Evolutionary conservation across 2,329 filamentous ascomycete genomes (phyloP).

Genomic region (Xylariaceae sp.): DNA sequence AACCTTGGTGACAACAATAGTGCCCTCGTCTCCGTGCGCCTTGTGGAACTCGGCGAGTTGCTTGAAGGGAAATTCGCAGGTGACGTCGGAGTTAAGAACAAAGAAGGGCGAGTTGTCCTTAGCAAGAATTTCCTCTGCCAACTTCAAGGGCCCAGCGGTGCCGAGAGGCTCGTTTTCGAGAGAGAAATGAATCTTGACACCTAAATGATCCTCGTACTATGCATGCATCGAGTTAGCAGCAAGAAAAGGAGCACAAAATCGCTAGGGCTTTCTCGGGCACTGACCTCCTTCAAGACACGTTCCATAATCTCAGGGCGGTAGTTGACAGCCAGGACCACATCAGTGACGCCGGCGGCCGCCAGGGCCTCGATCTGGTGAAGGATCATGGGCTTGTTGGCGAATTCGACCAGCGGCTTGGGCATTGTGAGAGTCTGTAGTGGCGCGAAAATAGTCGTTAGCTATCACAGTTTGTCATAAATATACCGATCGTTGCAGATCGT

Average conservation of each 20-base stretch:
- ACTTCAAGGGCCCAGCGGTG: constrained; percentile 92
- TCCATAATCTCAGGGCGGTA: constrained; percentile 99
- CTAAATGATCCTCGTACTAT: constrained; percentile 88
- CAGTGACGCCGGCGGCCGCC: constrained; percentile 90
- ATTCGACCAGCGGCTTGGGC: constrained; percentile 96
- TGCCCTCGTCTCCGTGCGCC: constrained; percentile 90
- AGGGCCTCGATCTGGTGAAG: constrained; percentile 96
- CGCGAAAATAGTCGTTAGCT: constrained; percentile 34
- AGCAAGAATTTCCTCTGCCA: constrained; percentile 87
- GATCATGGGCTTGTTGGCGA: constrained; percentile 99
- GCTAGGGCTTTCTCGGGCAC: constrained; percentile 36
- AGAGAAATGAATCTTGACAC: constrained; percentile 95
- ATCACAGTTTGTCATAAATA: background rate
- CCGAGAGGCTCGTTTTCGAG: constrained; percentile 95
- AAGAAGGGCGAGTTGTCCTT: constrained; percentile 97
- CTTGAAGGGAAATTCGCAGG: constrained; percentile 96
- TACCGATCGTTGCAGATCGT: background rate
- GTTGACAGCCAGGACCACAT: constrained; percentile 98
- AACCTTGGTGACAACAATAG: constrained; percentile 97
- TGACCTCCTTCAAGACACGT: constrained; percentile 84
- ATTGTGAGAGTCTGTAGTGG: constrained; percentile 83
- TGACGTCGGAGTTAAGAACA: constrained; percentile 97
- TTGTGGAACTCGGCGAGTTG: constrained; percentile 92
- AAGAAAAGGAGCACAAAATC: constrained; percentile 22
- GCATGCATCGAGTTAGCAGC: constrained; percentile 16